Evolutionary conservation across 2,329 filamentous ascomycete genomes (phyloP), one percentile per base, ranked within the genome.

Genomic region (Diaporthe sp.): DNA sequence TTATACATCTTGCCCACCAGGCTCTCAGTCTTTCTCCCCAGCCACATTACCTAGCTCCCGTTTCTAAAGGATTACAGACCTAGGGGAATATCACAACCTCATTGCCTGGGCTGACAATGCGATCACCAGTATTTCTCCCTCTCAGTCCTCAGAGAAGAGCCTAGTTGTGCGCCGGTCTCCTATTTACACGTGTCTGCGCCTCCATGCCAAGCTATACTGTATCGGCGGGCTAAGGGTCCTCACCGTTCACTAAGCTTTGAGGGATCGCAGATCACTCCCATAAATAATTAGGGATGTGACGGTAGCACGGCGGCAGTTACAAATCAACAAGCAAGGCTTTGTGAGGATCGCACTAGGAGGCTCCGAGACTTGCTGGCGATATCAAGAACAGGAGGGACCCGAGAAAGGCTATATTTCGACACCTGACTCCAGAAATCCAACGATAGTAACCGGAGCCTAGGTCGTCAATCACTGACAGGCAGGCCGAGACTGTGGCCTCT

Each of bases 241-340:
- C 58, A 63, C 58, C 37, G 58, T 32, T 65, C 39, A 47, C 39
- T 50, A 50, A 65, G 22, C 59, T 65, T 65, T 47, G 30, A n/a
- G 27, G n/a, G 32, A n/a, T 32, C 39, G 59, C 59, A 35, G 39
- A 65, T 50, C 59, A 65, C 27, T 47, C 42, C 59, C 39, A 47
- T 3, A 44, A 65, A n/a, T 7, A n/a, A 47, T 35, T 15, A 32
- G 17, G 39, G 42, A 65, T 50, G 59, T 35, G 39, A 65, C 39
- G 27, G 39, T 32, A 50, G 17, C 59, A 35, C 19, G 47, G 19
- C 59, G 59, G 59, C 59, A 47, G 19, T 65, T 65, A 8, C 39
- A 30, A n/a, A 4, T 15, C 19, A 13, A 35, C 9, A 39, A 63
- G 30, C 10, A 13, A 39, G 25, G 39, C 8, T 4, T n/a, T 42